These are phyloP conservation scores for Chaetoceros tenuissimus DNA, from an alignment of 108 stramenopile genomes.

Conservation along the genomic window DNA sequence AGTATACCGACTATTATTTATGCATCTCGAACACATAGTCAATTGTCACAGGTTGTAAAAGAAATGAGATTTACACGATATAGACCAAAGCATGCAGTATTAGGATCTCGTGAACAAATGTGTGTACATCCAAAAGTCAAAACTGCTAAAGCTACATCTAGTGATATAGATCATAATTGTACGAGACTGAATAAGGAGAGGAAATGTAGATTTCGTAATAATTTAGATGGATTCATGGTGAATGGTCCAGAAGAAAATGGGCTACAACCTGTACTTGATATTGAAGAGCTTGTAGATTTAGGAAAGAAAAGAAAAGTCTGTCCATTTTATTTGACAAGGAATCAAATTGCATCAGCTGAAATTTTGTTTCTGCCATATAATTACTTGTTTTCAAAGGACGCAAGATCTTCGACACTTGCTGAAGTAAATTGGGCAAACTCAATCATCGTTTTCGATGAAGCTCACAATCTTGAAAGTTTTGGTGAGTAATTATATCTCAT, in stretches of 20 bases:
- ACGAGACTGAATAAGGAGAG: constrained; percentile 65
- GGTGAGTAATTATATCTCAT: no score
- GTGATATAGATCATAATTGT: constrained; percentile 81
- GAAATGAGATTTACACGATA: constrained; percentile 91
- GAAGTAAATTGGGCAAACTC: constrained; percentile 80
- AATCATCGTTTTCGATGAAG: constrained; percentile 96
- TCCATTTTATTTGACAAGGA: constrained; percentile 90
- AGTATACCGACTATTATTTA: constrained; percentile 83
- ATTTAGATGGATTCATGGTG: constrained; percentile 50
- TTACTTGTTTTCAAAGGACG: constrained; percentile 93
- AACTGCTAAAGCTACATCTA: constrained; percentile 21
- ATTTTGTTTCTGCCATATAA: constrained; percentile 97
- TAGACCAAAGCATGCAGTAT: constrained; percentile 83
- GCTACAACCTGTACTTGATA: constrained; percentile 81
- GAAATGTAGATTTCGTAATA: constrained; percentile 69
- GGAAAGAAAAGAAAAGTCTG: constrained; percentile 78
- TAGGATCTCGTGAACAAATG: constrained; percentile 96
- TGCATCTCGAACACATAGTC: constrained; percentile 95
- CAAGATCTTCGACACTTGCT: constrained; percentile 54
- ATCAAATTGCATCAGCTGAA: constrained; percentile 70
- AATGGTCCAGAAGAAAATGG: constrained; percentile 1
- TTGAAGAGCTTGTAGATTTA: constrained; percentile 88
- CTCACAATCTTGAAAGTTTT: constrained; percentile 97
- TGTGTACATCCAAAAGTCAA: constrained; percentile 93
- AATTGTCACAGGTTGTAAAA: constrained; percentile 91